phyloP scores from a whole-genome alignment of 352 stramenopile species.

The Phytophthora tubulina region DNA sequence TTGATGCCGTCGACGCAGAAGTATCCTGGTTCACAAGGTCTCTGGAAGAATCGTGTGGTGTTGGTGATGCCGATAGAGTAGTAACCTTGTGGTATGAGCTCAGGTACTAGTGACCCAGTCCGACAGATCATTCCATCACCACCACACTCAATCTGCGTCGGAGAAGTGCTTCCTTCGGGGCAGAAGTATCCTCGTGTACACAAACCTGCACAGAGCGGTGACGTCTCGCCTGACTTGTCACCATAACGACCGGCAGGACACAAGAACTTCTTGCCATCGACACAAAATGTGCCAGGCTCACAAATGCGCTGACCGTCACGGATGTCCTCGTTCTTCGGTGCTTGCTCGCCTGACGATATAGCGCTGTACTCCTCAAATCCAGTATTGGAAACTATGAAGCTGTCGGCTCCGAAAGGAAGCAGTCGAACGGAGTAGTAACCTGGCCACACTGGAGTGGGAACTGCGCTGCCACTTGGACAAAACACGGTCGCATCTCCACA shows the following conservation, averaged over 20 bases:
- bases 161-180: conserved; percentile 52
- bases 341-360: conserved; percentile 18
- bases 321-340: conserved; percentile 40
- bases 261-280: conserved; percentile 51
- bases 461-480: conserved; percentile 70
- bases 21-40: conserved; percentile 71
- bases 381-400: conserved; percentile 15
- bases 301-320: conserved; percentile 67
- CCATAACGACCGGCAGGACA: conserved; percentile 78
- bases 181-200: conserved; percentile 81
- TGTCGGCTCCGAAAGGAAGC: neutral
- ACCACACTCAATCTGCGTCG: conserved; percentile 58
- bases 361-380: conserved; percentile 23
- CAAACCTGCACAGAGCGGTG: conserved; percentile 60
- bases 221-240: conserved; percentile 53
- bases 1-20: conserved; percentile 79
- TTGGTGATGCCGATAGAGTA: conserved; percentile 74
- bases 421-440: conserved; percentile 74
- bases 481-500: conserved; percentile 57
- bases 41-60: conserved; percentile 69
- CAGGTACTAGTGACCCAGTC: conserved; percentile 51
- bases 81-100: conserved; percentile 57
- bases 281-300: conserved; percentile 75
- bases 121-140: conserved; percentile 59
- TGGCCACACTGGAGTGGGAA: conserved; percentile 57